Percentiles rank a stretch among this genome's conserved stretches.
Evolutionary conservation across 345 rosid species (phyloP).

Genomic region (Hirschfeldia incana): DNA sequence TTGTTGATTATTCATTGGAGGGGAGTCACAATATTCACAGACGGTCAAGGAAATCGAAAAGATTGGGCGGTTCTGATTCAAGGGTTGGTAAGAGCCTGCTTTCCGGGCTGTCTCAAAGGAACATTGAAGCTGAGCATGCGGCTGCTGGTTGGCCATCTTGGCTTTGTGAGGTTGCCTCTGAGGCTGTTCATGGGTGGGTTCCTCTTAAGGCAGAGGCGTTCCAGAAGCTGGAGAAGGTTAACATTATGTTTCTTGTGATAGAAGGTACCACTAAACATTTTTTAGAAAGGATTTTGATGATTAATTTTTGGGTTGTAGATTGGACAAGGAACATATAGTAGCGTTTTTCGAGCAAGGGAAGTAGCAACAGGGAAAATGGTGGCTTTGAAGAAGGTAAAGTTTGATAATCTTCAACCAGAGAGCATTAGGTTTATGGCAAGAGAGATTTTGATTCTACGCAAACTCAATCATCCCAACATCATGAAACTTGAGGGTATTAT

Average conservation of each 20-base stretch:
- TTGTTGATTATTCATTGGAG: conserved; percentile 37
- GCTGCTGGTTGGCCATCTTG: conserved; percentile 86
- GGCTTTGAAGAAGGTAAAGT: conserved; percentile 77
- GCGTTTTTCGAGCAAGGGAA: conserved; percentile 73
- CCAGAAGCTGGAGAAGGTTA: conserved; percentile 79
- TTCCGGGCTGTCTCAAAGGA: conserved; percentile 47
- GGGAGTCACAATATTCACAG: conserved; percentile 30
- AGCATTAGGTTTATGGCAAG: conserved; percentile 84
- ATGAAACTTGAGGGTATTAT: conserved; percentile 70
- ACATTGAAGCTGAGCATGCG: conserved; percentile 57
- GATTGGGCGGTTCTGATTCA: conserved; percentile 39
- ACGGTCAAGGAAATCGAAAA: conserved; percentile 40
- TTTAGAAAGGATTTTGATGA: neutral
- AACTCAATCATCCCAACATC: conserved; percentile 78
- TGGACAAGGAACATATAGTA: conserved; percentile 92
- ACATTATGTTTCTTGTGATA: conserved; percentile 15
- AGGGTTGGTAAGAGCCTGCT: conserved; percentile 39
- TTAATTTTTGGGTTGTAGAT: conserved; percentile 45
- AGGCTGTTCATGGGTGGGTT: conserved; percentile 75
- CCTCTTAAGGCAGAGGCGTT: conserved; percentile 68
- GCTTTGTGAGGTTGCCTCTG: conserved; percentile 66
- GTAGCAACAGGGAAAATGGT: conserved; percentile 66
- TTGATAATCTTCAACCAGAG: conserved; percentile 70
- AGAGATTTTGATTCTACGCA: conserved; percentile 69
- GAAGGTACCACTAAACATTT: conserved; percentile 1